Evolutionary conservation across 768 basidiomycete genomes (phyloP), one percentile per base, ranked within the genome.

Genomic region (Termitomyces sp.): DNA sequence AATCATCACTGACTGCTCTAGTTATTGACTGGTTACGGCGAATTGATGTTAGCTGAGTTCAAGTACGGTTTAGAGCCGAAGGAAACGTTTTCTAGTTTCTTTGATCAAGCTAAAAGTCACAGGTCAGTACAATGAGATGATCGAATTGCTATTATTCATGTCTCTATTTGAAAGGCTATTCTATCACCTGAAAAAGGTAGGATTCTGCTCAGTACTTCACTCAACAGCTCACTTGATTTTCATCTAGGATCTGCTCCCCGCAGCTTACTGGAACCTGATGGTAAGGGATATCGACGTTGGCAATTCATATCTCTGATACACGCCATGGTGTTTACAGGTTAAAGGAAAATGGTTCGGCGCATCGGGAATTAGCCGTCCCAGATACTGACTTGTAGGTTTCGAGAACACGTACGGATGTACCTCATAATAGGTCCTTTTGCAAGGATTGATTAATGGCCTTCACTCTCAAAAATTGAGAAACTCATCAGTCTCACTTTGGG

Each of bases 11-110:
- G 27, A 57, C 10, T 47, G 13, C 49, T 24, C 27, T 59, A 91
- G 90, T 77, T 92, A 8, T 76, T 92, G 61, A 91, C 89, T 44
- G 89, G 88, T 29, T 91, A 92, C 63, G 89, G 88, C 18, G 79
- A 90, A 71, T 71, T 91, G 42, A 81, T 98, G 84, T 79, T 98
- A 54, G 88, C 91, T 27, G 95, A 98, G 71, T 98, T 98, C 80
- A 92, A 90, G 69, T 99, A 98, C 70, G 94, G 92, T 16, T 73
- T 87, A 1, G 82, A 87, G 66, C 91, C 94, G 1, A 87, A 93
- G 63, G 96, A 98, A 73, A 82, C 90, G 0, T 98, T 99, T 66
- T 72, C 80, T 16, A 66, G 71, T 3, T 73, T 81, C 63, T 72
- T 93, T 32, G 85, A 96, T 68, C 94, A 97, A 72, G 70, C 76